These are phyloP conservation scores for Cryptococcus sp. DNA, from an alignment of 1,284 basidiomycete genomes.

Conservation along the genomic window DNA sequence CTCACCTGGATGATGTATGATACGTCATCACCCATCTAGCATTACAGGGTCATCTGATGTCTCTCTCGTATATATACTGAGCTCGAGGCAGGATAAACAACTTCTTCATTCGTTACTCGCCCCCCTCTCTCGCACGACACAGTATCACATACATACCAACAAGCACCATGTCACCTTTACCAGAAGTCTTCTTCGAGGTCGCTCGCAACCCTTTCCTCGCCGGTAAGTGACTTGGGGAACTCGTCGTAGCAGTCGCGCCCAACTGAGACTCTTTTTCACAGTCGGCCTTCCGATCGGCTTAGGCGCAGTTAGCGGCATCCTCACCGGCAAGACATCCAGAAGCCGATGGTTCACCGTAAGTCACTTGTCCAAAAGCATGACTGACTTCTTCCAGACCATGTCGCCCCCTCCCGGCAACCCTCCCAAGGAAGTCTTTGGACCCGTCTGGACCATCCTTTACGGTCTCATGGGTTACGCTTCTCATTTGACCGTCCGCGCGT, in stretches of 20 bases:
- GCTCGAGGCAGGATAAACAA: too few relatives aligned
- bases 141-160: background rate
- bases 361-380: background rate
- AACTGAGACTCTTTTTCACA: background rate
- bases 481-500: slow-evolving; percentile 63
- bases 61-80: too few relatives aligned
- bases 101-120: too few relatives aligned
- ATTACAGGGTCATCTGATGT: too few relatives aligned
- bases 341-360: slow-evolving; percentile 66
- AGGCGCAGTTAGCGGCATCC: slow-evolving; percentile 61
- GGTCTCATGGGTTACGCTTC: slow-evolving; percentile 72
- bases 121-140: too few relatives aligned
- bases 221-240: slow-evolving; percentile 30
- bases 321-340: slow-evolving; percentile 54
- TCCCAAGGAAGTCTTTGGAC: slow-evolving; percentile 61
- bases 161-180: slow-evolving; percentile 48
- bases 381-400: slow-evolving; percentile 28
- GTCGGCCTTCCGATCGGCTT: slow-evolving; percentile 65
- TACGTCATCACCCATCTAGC: too few relatives aligned
- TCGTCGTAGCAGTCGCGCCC: background rate
- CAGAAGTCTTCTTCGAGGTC: slow-evolving; percentile 60
- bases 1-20: too few relatives aligned
- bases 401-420: slow-evolving; percentile 51
- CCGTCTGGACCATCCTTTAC: slow-evolving; percentile 52
- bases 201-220: slow-evolving; percentile 64